Conservation (phyloP, 2,329 filamentous ascomycete species). For the Zymoseptoria brevis region DNA sequence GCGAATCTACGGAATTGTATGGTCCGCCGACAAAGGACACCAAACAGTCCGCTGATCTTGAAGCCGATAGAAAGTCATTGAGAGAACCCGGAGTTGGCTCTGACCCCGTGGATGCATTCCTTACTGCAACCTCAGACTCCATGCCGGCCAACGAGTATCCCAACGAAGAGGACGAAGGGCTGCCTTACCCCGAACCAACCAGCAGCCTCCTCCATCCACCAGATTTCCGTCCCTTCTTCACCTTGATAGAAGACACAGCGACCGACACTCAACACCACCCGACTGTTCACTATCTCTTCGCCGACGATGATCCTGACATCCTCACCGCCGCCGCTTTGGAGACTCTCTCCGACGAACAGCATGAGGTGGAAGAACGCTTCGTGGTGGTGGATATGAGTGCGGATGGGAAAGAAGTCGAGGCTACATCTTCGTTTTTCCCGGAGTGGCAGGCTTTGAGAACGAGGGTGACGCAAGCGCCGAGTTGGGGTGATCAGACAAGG, state of each 20-base stretch:
- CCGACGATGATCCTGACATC: constrained; percentile 76
- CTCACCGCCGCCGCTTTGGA: constrained; percentile 59
- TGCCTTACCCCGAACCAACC: constrained; percentile 14
- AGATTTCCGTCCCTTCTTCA: constrained; percentile 74
- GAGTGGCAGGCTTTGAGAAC: constrained; percentile 62
- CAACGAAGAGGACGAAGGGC: constrained; percentile 10
- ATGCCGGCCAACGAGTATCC: not conserved
- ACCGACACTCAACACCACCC: constrained; percentile 73
- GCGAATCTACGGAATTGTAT: not conserved
- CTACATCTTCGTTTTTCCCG: constrained; percentile 63
- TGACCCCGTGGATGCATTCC: not conserved
- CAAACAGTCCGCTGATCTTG: not conserved
- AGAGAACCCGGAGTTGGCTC: not conserved
- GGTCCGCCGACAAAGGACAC: not conserved
- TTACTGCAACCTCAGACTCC: not conserved
- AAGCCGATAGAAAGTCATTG: not conserved
- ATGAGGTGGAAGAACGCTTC: constrained; percentile 44
- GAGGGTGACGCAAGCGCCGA: constrained; percentile 51
- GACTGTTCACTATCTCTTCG: constrained; percentile 83
- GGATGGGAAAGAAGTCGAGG: constrained; percentile 49
- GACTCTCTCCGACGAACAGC: constrained; percentile 41
- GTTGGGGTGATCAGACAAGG: constrained; percentile 46
- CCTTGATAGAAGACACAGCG: constrained; percentile 69
- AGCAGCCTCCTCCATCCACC: constrained; percentile 25
- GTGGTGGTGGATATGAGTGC: constrained; percentile 47